phyloP scores from a whole-genome alignment of 1,284 basidiomycete genomes.

The Coniferiporia weirii region DNA sequence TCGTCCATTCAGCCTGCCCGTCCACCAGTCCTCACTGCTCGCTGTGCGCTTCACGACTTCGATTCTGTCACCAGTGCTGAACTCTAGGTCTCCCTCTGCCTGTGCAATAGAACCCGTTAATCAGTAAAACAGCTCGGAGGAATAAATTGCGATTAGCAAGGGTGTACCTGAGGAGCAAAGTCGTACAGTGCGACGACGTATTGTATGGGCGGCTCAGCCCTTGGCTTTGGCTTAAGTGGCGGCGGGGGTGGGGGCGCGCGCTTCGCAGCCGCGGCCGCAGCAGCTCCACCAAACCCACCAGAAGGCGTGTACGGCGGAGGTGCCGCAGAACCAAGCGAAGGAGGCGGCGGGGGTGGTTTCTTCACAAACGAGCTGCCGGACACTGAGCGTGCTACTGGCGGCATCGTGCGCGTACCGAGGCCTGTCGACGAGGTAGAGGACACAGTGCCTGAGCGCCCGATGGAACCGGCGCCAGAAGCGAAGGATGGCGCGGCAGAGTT shows the following conservation, averaged over 20 bases:
- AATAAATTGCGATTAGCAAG: slow-evolving; percentile 3
- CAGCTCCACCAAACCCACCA: slow-evolving; percentile 35
- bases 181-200: slow-evolving; percentile 96
- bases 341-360: slow-evolving; percentile 37
- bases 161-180: slow-evolving; percentile 74
- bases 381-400: slow-evolving; percentile 33
- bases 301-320: slow-evolving; percentile 44
- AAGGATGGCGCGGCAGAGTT: not conserved
- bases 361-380: slow-evolving; percentile 39
- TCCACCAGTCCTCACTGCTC: slow-evolving; percentile 97
- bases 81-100: slow-evolving; percentile 92
- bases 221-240: slow-evolving; percentile 75
- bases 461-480: not conserved
- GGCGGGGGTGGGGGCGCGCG: slow-evolving; percentile 85
- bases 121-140: slow-evolving; percentile 7
- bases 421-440: slow-evolving; percentile 37
- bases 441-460: slow-evolving; percentile 40
- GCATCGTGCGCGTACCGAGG: slow-evolving; percentile 33
- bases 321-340: slow-evolving; percentile 37
- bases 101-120: slow-evolving; percentile 28
- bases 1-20: slow-evolving; percentile 77
- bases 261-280: slow-evolving; percentile 49
- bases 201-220: slow-evolving; percentile 49
- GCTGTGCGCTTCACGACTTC: slow-evolving; percentile 85
- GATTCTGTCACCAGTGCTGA: slow-evolving; percentile 90